Base-by-base conservation (phyloP, 2,329 filamentous ascomycete species). In the Ophiostoma ulmi region DNA sequence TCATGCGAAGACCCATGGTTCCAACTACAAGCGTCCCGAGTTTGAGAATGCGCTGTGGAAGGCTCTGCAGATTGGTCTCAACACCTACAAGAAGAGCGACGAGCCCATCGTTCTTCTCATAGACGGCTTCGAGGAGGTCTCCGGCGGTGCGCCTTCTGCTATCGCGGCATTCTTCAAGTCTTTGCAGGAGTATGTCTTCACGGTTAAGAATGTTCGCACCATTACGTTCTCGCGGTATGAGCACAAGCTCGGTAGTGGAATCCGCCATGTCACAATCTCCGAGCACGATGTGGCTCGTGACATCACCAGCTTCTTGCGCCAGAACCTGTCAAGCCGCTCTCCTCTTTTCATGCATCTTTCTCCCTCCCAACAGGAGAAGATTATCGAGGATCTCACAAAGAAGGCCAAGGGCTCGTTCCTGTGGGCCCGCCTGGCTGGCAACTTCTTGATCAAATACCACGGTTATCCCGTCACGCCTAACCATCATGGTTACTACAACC, bases 81-180 rank as follows among this genome's bases (percentile, higher is more conserved):
- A 74, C n/a, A 76, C 78, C 1, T 73, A 26, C 73, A 77, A 35
- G 77, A 79, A 69, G 73, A 74, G 39, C 72, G 74, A 26, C 73
- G 76, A 26, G 70, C 75, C 8, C 73, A 77, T 81, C 1, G 75
- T 78, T 2, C 75, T 82, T 63, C 74, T 81, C 69, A 75, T 79
- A 3, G 80, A 82, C 68, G 80, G 79, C 3, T 77, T 80, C 7
- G 79, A 81, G 31, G 77, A 80, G 70, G 76, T 80, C 14, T 72
- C 72, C 0, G 78, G 77, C 3, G 75, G 74, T 14, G 41, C 70
- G 1, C 75, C 73, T 17, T 52, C 67, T 0, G 67, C 70, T 7
- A 74, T 75, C 2, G 36, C 74, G 5, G 77, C 76, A 0, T 75
- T 81, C 41, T 77, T 80, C 73, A 77, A 77, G 64, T 70, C 74